Evolutionary conservation across 2,329 filamentous ascomycete species (phyloP), one percentile per base, ranked within the genome.

Genomic region (Xylaria arbuscula): DNA sequence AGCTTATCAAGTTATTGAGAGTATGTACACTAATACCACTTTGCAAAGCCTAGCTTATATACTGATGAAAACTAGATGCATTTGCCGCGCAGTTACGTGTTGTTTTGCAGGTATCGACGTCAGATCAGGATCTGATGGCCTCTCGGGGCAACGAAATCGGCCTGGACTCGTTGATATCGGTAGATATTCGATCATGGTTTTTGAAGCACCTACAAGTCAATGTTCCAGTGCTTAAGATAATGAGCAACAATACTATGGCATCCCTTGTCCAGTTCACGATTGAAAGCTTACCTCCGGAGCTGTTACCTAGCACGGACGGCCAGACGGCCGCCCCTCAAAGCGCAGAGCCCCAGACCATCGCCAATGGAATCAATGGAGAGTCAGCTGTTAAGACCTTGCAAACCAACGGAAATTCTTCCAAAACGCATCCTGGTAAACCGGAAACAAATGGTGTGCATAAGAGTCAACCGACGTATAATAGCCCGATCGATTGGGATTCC

Each of bases 191-290:
- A 19, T 19, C 28, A 8, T 55, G 51, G 51, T 55, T 36, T 11
- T 19, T 55, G 3, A 55, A 55, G 32, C 17, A 55, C n/a, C 17
- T 55, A 3, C 32, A 55, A 24, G 51, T 55, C 9, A 38, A 19
- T 22, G 34, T 55, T 19, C 28, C 51, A 11, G 34, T 36, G 17
- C 6, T 36, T 6, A 55, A 55, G 32, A 38, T 55, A 2, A 55
- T 55, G 34, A 38, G 51, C 10, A 55, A 55, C 9, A 32, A 53
- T n/a, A n/a, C 13, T n/a, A 47, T 47, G 45, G 45, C 45, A 47
- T 47, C 45, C 3, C 45, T 47, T n/a, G 10, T 47, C n/a, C 45
- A 47, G 45, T 47, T 47, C 17, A 10, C 45, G 7, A 47, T 47
- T 4, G 45, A 47, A n/a, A 47, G 45, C 45, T 47, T 47, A n/a